These are phyloP conservation scores for Suhomyces guaymorum DNA, from an alignment of 1,139 yeast species.

Conservation along the genomic window DNA sequence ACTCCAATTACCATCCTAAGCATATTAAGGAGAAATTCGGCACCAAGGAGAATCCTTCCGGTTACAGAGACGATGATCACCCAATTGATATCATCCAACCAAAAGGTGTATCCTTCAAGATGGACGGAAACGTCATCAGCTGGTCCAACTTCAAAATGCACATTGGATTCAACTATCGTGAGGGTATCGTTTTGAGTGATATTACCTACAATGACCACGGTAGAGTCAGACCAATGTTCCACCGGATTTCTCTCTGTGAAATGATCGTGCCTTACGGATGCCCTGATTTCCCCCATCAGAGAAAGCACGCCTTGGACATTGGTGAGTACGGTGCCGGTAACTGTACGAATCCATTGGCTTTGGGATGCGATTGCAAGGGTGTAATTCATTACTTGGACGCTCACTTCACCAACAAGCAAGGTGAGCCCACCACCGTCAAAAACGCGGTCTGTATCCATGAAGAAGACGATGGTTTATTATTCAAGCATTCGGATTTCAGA, in stretches of 20 bases:
- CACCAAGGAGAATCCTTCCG: slow-evolving; percentile 47
- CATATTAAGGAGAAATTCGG: slow-evolving; percentile 63
- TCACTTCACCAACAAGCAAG: slow-evolving; percentile 63
- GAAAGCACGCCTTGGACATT: slow-evolving; percentile 83
- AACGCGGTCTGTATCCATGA: slow-evolving; percentile 84
- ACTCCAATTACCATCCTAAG: slow-evolving; percentile 67
- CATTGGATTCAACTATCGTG: slow-evolving; percentile 82
- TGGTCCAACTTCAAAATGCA: slow-evolving; percentile 81
- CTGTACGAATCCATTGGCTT: slow-evolving; percentile 74
- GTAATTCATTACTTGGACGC: slow-evolving; percentile 81
- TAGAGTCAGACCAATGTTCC: slow-evolving; percentile 67
- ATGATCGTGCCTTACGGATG: slow-evolving; percentile 86
- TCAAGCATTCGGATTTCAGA: slow-evolving; percentile 82
- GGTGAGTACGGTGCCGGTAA: slow-evolving; percentile 89
- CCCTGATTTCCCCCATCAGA: slow-evolving; percentile 78
- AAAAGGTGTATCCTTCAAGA: slow-evolving; percentile 73
- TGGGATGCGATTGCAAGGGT: slow-evolving; percentile 86
- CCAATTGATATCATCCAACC: slow-evolving; percentile 76
- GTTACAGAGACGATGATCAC: slow-evolving; percentile 57
- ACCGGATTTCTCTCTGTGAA: slow-evolving; percentile 74
- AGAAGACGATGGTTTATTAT: slow-evolving; percentile 77
- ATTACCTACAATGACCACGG: slow-evolving; percentile 75
- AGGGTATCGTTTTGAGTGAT: slow-evolving; percentile 78
- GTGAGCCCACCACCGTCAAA: slow-evolving; percentile 68
- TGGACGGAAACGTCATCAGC: slow-evolving; percentile 66